Evolutionary conservation across 1,284 basidiomycete species (phyloP).

Genomic region (Ceratobasidium sp.): DNA sequence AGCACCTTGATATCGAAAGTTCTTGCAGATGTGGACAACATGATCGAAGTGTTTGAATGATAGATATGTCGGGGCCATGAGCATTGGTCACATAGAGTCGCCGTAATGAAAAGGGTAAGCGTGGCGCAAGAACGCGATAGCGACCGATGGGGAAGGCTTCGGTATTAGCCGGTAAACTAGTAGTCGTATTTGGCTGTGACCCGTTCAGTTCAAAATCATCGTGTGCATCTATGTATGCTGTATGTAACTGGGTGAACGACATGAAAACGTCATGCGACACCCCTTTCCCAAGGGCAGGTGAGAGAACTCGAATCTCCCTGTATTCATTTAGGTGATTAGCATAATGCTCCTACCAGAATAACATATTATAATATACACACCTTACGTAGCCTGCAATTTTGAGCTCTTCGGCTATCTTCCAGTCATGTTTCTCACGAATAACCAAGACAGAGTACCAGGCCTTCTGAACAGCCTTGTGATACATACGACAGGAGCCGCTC

Average conservation of each 20-base stretch:
- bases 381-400: slow-evolving; percentile 10
- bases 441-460: slow-evolving; percentile 8
- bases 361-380: not conserved
- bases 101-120: slow-evolving; percentile 22
- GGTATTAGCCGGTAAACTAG: not conserved
- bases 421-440: slow-evolving; percentile 2
- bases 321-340: not conserved
- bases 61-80: slow-evolving; percentile 34
- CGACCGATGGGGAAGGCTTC: slow-evolving; percentile 11
- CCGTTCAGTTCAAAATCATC: slow-evolving; percentile 12
- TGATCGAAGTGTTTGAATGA: slow-evolving; percentile 19
- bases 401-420: not conserved
- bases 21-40: slow-evolving; percentile 30
- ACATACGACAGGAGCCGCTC: not conserved
- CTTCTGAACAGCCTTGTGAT: slow-evolving; percentile 21
- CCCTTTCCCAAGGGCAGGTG: slow-evolving; percentile 4
- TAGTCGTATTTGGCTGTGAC: not conserved
- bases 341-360: not conserved
- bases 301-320: slow-evolving; percentile 15
- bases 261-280: not conserved
- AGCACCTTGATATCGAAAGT: slow-evolving; percentile 34
- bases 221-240: slow-evolving; percentile 18
- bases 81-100: slow-evolving; percentile 28
- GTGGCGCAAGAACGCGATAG: slow-evolving; percentile 31
- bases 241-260: slow-evolving; percentile 4